Evolutionary conservation across 1,284 basidiomycete genomes (phyloP).

Genomic region (Athelia psychrophila): DNA sequence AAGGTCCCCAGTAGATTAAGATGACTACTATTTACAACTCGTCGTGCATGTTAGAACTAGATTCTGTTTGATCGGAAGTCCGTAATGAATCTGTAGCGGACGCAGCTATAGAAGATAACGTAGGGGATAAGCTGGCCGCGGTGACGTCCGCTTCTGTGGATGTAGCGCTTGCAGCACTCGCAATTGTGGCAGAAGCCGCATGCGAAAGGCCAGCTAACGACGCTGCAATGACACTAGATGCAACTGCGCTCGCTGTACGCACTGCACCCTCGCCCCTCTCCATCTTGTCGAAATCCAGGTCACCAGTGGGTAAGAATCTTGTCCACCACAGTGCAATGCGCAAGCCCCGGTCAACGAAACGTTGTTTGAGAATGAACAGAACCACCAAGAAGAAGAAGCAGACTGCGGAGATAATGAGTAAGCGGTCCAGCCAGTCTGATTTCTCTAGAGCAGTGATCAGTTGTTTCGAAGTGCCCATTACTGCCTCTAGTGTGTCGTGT

Average conservation of each 20-base stretch:
- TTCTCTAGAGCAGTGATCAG: constrained; percentile 85
- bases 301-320: constrained; percentile 50
- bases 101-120: background rate
- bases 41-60: background rate
- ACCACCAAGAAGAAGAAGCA: constrained; percentile 83
- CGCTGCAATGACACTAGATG: background rate
- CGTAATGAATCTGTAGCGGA: background rate
- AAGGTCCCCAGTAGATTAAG: background rate
- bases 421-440: constrained; percentile 88
- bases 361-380: constrained; percentile 82
- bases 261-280: constrained; percentile 1
- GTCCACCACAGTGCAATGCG: constrained; percentile 80
- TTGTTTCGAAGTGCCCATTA: constrained; percentile 78
- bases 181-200: background rate
- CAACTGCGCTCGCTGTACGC: constrained; percentile 8
- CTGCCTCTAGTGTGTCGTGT: constrained; percentile 74
- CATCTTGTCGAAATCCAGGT: constrained; percentile 5
- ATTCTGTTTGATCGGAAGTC: constrained; percentile 2
- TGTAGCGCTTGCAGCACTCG: background rate
- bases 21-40: background rate
- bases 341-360: constrained; percentile 73
- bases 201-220: background rate
- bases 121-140: background rate
- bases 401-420: constrained; percentile 77
- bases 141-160: background rate